Conservation (phyloP, 768 basidiomycete genomes). For the Dentipellis sp. region DNA sequence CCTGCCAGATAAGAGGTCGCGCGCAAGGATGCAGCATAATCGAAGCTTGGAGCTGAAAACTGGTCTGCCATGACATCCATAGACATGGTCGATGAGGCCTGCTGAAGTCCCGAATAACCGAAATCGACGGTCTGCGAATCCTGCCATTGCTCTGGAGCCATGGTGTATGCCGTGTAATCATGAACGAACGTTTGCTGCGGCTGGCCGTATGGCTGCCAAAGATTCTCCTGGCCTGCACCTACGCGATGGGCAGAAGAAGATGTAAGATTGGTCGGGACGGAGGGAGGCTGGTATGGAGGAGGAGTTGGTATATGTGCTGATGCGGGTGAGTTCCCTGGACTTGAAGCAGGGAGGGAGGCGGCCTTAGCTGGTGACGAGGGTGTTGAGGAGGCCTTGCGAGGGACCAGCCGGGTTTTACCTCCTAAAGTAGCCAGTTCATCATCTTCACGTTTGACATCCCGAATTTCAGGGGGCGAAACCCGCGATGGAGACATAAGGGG, state of each 20-base stretch:
- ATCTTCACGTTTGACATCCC: constrained; percentile 44
- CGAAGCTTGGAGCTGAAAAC: constrained; percentile 5
- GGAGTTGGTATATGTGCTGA: constrained; percentile 17
- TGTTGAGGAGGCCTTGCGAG: constrained; percentile 35
- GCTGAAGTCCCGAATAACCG: constrained; percentile 7
- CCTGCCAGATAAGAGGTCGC: constrained; percentile 10
- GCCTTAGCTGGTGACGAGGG: constrained; percentile 21
- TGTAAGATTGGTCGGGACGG: neutral
- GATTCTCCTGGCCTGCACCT: constrained; percentile 3
- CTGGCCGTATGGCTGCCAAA: constrained; percentile 5
- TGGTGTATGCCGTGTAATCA: constrained; percentile 11
- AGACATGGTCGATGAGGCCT: neutral
- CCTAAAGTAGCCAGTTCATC: constrained; percentile 54
- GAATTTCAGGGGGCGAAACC: constrained; percentile 9
- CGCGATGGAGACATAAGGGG: constrained; percentile 20
- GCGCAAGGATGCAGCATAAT: constrained; percentile 13
- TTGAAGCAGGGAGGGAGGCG: constrained; percentile 27
- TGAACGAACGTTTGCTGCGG: constrained; percentile 5
- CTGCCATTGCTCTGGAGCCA: constrained; percentile 7
- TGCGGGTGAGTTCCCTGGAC: constrained; percentile 20
- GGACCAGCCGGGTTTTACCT: constrained; percentile 54
- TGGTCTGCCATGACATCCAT: neutral
- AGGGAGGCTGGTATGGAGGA: constrained; percentile 5
- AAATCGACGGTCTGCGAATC: constrained; percentile 7
- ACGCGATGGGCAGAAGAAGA: constrained; percentile 1